Conservation (phyloP, 306 rosid genomes). For the Calophaca sinica region DNA sequence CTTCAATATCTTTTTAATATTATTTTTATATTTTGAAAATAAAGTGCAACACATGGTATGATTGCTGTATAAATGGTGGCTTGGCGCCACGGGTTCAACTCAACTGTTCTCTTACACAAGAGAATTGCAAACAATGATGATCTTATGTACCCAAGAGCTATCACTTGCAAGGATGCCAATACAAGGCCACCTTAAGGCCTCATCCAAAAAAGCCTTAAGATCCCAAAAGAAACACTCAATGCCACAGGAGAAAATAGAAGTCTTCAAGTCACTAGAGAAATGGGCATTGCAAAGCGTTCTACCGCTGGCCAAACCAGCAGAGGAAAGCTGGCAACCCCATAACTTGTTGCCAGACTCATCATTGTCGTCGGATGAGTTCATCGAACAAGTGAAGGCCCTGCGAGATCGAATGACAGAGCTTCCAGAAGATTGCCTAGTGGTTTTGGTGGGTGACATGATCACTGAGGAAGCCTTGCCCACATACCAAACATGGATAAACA, state of each 20-base stretch:
- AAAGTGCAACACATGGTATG: too few species aligned
- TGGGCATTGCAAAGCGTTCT: neutral
- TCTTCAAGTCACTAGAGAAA: conserved; percentile 8
- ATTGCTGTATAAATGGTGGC: too few species aligned
- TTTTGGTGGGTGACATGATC: conserved; percentile 23
- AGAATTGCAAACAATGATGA: neutral
- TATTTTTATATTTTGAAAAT: too few species aligned
- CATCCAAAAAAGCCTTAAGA: neutral
- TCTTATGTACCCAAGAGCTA: neutral
- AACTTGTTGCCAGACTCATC: conserved; percentile 29
- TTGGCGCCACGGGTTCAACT: too few species aligned
- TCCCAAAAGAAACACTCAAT: conserved; percentile 8
- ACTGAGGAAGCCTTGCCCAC: conserved; percentile 22
- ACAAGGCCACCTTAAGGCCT: neutral
- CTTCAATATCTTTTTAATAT: too few species aligned
- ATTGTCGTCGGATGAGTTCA: neutral
- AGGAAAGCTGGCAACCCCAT: conserved; percentile 27
- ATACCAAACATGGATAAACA: conserved; percentile 19
- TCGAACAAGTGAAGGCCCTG: neutral
- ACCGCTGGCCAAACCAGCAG: neutral
- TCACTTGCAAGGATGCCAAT: neutral
- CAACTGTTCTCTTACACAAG: too few species aligned
- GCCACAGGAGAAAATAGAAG: conserved; percentile 15
- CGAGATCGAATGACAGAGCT: conserved; percentile 5
- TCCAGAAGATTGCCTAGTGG: neutral